phyloP scores from a whole-genome alignment of 495 filamentous ascomycete species.

The Cercophora newfieldiana region DNA sequence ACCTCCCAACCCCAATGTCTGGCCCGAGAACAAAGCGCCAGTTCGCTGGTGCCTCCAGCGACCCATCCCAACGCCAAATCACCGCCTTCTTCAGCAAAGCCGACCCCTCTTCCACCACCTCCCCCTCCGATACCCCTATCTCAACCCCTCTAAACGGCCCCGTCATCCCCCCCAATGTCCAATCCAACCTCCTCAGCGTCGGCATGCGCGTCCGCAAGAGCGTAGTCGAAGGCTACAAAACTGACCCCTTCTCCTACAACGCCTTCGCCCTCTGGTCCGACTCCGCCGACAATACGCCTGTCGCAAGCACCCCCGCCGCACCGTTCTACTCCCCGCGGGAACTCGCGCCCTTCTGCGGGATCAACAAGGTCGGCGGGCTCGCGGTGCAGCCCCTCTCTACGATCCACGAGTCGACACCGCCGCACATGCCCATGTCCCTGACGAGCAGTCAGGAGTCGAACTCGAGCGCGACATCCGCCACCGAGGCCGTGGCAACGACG shows the following conservation, averaged over 20 bases:
- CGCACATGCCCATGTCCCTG: constrained; percentile 32
- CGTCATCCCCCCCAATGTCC: constrained; percentile 61
- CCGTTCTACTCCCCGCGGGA: constrained; percentile 44
- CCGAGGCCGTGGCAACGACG: constrained; percentile 5
- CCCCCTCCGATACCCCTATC: constrained; percentile 11
- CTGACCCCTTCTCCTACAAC: constrained; percentile 46
- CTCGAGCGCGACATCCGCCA: constrained; percentile 15
- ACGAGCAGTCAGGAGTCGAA: constrained; percentile 46
- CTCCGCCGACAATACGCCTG: constrained; percentile 6
- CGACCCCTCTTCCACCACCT: constrained; percentile 12
- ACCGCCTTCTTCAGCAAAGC: constrained; percentile 47
- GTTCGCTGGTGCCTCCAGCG: constrained; percentile 52
- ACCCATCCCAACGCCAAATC: constrained; percentile 50
- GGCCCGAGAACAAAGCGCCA: constrained; percentile 49
- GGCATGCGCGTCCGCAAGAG: constrained; percentile 93
- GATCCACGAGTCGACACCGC: constrained; percentile 5
- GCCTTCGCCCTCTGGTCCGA: constrained; percentile 49
- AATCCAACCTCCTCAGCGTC: constrained; percentile 77
- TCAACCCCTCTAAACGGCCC: constrained; percentile 44
- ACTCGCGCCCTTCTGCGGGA: constrained; percentile 74
- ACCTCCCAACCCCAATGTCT: constrained; percentile 36
- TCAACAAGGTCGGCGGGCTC: constrained; percentile 63
- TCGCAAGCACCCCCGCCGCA: background rate
- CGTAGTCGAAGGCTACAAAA: constrained; percentile 90
- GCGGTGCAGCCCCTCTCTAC: constrained; percentile 40